Percentiles rank a stretch among this genome's conserved stretches.
These are phyloP conservation scores for Tylopilus felleus DNA, from an alignment of 768 basidiomycete species.

Conservation along the genomic window DNA sequence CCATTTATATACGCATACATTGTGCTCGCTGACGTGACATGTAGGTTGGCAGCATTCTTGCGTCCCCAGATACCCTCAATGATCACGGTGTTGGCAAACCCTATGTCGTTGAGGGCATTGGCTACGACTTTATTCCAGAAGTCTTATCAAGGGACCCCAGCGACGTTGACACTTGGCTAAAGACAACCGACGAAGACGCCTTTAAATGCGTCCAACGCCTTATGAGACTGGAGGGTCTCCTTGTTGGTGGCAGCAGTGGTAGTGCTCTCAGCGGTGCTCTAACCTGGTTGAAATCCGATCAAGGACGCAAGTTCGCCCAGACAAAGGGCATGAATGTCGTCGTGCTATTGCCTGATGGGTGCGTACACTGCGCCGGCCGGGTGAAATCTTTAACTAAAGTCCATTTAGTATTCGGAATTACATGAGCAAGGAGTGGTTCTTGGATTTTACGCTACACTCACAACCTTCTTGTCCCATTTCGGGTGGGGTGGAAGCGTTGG, in stretches of 20 bases:
- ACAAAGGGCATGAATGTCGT: conserved; percentile 84
- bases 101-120: conserved; percentile 95
- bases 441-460: conserved; percentile 58
- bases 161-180: conserved; percentile 78
- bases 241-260: conserved; percentile 93
- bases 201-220: conserved; percentile 71
- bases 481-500: not conserved
- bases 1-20: not conserved
- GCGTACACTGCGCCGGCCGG: conserved; percentile 22
- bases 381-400: not conserved
- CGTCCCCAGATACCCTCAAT: conserved; percentile 66
- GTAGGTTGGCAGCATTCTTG: conserved; percentile 89
- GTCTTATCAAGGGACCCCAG: conserved; percentile 65
- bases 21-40: conserved; percentile 1
- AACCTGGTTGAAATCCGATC: conserved; percentile 68
- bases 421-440: conserved; percentile 92
- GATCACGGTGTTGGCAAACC: conserved; percentile 37
- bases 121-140: conserved; percentile 89
- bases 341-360: conserved; percentile 88
- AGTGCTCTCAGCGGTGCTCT: conserved; percentile 78
- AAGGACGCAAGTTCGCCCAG: conserved; percentile 60
- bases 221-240: conserved; percentile 82
- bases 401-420: conserved; percentile 78
- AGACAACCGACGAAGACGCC: conserved; percentile 77
- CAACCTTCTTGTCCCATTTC: conserved; percentile 47